These are phyloP conservation scores for Kalanchoe fedtschenkoi DNA, from an alignment of 164 flowering plant genomes.

Conservation along the genomic window DNA sequence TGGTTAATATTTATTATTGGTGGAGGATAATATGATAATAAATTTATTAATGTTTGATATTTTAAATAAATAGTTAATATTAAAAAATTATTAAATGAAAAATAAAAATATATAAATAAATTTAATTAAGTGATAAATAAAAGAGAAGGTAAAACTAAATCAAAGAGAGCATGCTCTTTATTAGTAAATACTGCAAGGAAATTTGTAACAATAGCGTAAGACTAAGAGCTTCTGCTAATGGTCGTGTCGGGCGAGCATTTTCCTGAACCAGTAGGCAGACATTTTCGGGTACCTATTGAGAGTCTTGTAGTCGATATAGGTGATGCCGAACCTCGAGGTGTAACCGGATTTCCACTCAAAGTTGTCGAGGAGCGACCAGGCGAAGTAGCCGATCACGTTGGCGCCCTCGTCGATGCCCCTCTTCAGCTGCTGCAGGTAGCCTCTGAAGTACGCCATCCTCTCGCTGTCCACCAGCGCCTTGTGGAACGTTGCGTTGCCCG, in stretches of 20 bases:
- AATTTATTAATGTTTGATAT: too few relatives aligned
- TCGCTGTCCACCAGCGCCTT: not conserved
- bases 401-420: constrained; percentile 4
- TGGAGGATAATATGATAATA: too few relatives aligned
- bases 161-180: too few relatives aligned
- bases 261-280: constrained; percentile 11
- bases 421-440: not conserved
- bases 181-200: too few relatives aligned
- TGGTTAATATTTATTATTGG: too few relatives aligned
- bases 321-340: constrained; percentile 8
- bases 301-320: constrained; percentile 5
- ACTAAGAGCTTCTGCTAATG: too few relatives aligned
- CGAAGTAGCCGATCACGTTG: constrained; percentile 8
- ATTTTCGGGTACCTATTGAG: constrained; percentile 7
- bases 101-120: too few relatives aligned
- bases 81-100: too few relatives aligned
- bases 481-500: not conserved
- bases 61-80: too few relatives aligned
- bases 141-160: too few relatives aligned
- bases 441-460: not conserved
- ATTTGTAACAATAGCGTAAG: too few relatives aligned
- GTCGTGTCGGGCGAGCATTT: not conserved
- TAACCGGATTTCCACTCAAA: constrained; percentile 8
- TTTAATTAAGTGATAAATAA: too few relatives aligned
- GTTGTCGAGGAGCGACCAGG: constrained; percentile 10